Percentiles rank a stretch among this genome's conserved stretches.
These are phyloP conservation scores for Lasiodiplodia sp. DNA, from an alignment of 2,329 filamentous ascomycete genomes.

Conservation along the genomic window DNA sequence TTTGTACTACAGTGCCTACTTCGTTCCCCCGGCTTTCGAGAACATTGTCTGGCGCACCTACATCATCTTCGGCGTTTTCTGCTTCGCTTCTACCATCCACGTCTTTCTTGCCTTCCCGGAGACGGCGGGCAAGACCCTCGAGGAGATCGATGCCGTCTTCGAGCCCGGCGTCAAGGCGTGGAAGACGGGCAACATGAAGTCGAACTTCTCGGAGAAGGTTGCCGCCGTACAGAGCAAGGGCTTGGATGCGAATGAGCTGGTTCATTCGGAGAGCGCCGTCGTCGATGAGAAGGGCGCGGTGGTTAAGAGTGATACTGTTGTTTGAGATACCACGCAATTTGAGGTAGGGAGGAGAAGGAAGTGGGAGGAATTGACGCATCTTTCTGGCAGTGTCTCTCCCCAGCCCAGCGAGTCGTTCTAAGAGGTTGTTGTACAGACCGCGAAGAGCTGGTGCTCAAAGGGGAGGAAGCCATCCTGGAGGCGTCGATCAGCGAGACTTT, in stretches of 20 bases:
- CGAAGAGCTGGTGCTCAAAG: not conserved
- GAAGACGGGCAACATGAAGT: constrained; percentile 35
- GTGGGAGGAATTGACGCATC: not conserved
- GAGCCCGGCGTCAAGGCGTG: constrained; percentile 46
- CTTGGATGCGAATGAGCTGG: constrained; percentile 7
- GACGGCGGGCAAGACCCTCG: constrained; percentile 50
- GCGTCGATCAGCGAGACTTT: too few species aligned
- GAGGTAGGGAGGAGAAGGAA: not conserved
- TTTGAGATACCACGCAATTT: not conserved
- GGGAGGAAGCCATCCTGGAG: not conserved
- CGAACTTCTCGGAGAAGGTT: constrained; percentile 22
- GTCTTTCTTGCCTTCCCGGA: constrained; percentile 50
- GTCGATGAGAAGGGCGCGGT: constrained; percentile 14
- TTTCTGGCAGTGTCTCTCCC: not conserved
- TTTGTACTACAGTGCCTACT: constrained; percentile 39
- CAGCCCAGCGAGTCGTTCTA: not conserved
- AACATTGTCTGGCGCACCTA: constrained; percentile 54
- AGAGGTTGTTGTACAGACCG: not conserved
- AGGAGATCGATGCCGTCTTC: constrained; percentile 52
- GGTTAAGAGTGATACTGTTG: constrained; percentile 5
- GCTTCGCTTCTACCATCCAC: constrained; percentile 46
- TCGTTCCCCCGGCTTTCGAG: constrained; percentile 50
- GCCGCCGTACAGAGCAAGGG: constrained; percentile 26
- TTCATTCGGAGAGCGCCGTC: not conserved
- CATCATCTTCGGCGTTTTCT: constrained; percentile 51